phyloP scores from a whole-genome alignment of 495 filamentous ascomycete species.

The Sordaria brevicollis region DNA sequence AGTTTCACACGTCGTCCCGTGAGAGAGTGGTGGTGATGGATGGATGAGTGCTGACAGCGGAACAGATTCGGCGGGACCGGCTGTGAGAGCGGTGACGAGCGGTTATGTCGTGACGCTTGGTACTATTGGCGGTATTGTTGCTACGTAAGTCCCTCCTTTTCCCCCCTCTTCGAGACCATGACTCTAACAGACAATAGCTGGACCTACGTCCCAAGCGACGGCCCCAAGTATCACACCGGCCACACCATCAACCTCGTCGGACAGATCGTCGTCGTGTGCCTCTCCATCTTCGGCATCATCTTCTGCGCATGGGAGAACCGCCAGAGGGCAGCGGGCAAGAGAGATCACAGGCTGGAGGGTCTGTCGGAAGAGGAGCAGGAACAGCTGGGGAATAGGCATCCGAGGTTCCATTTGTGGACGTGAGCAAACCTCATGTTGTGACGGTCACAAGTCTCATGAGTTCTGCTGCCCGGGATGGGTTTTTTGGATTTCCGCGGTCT shows the following conservation, averaged over 20 bases:
- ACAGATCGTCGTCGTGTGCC: constrained; percentile 30
- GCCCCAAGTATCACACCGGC: constrained; percentile 40
- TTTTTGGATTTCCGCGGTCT: no score
- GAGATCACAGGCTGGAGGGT: constrained; percentile 43
- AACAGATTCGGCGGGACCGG: constrained; percentile 40
- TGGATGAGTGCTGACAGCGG: neutral
- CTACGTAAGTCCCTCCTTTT: constrained; percentile 27
- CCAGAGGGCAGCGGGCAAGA: constrained; percentile 35
- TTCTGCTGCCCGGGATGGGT: neutral
- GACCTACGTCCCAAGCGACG: constrained; percentile 43
- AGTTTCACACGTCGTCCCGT: neutral
- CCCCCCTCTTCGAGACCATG: neutral
- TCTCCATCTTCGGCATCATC: constrained; percentile 36
- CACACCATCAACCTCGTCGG: constrained; percentile 50
- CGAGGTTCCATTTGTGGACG: constrained; percentile 41
- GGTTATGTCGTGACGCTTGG: constrained; percentile 46
- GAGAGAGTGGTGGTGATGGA: neutral
- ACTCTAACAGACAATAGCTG: constrained; percentile 20
- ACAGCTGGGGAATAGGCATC: constrained; percentile 43
- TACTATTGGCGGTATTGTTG: constrained; percentile 45
- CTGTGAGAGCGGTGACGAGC: constrained; percentile 44
- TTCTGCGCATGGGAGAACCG: constrained; percentile 46
- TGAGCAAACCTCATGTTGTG: neutral
- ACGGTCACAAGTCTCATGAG: neutral
- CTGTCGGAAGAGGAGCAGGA: constrained; percentile 34